A percentile compares a stretch with the other conserved stretches of the same genome.
These are phyloP conservation scores for Protomyces lactucae-debilis DNA, from an alignment of 1,139 yeast species.

Conservation along the genomic window DNA sequence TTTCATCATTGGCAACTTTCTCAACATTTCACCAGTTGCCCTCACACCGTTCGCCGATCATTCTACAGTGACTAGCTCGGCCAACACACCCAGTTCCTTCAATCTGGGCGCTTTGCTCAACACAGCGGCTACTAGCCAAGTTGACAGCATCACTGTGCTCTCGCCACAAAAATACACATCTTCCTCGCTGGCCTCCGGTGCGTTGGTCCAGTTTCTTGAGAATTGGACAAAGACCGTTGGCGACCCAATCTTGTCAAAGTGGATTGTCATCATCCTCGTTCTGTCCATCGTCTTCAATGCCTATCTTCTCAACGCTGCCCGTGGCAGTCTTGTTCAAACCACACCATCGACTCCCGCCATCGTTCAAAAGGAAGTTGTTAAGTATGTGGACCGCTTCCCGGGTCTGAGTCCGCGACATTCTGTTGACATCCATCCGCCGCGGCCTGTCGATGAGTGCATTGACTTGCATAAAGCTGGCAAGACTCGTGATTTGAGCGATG, in stretches of 20 bases:
- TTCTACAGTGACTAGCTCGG: slow-evolving; percentile 38
- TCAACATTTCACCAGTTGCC: slow-evolving; percentile 47
- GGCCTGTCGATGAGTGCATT: slow-evolving; percentile 59
- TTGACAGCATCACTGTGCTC: slow-evolving; percentile 50
- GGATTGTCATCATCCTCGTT: slow-evolving; percentile 65
- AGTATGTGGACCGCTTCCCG: slow-evolving; percentile 21
- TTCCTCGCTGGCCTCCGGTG: slow-evolving; percentile 63
- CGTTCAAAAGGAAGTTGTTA: slow-evolving; percentile 39
- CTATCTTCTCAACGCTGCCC: slow-evolving; percentile 55
- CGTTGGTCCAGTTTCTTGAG: slow-evolving; percentile 50
- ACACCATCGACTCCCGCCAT: slow-evolving; percentile 36
- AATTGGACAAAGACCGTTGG: slow-evolving; percentile 67
- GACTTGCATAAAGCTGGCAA: slow-evolving; percentile 66
- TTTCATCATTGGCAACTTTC: slow-evolving; percentile 67
- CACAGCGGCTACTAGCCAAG: slow-evolving; percentile 36
- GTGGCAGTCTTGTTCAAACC: slow-evolving; percentile 31
- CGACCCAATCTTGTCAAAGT: slow-evolving; percentile 76
- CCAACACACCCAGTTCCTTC: slow-evolving; percentile 6
- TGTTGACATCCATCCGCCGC: not conserved
- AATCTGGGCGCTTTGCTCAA: slow-evolving; percentile 21
- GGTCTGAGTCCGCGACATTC: slow-evolving; percentile 17
- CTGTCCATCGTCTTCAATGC: slow-evolving; percentile 75
- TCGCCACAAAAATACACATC: slow-evolving; percentile 69
- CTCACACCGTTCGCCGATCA: slow-evolving; percentile 9
- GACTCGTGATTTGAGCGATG: slow-evolving; percentile 59